These are phyloP conservation scores for Boletus tomentosulus DNA, from an alignment of 768 basidiomycete species.

Conservation along the genomic window DNA sequence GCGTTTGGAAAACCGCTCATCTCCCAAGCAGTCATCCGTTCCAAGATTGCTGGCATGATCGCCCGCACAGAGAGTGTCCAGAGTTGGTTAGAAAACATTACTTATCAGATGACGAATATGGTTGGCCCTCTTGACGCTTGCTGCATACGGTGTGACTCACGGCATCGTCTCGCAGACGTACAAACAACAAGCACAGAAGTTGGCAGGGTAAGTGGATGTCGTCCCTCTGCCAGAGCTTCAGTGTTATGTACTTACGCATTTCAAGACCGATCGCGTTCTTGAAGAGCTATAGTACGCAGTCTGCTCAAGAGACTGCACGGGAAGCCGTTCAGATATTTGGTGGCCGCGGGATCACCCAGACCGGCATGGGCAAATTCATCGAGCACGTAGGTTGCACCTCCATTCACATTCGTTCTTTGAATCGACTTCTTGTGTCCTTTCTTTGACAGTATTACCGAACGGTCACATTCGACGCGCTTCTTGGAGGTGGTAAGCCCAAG, in stretches of 20 bases:
- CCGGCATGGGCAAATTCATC: constrained; percentile 61
- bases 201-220: constrained; percentile 56
- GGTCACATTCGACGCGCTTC: constrained; percentile 42
- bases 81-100: constrained; percentile 83
- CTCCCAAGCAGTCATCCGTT: constrained; percentile 81
- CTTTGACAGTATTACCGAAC: constrained; percentile 27
- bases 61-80: constrained; percentile 77
- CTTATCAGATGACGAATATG: constrained; percentile 88
- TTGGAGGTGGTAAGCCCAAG: constrained; percentile 53
- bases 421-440: constrained; percentile 11
- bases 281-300: constrained; percentile 73
- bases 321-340: constrained; percentile 82
- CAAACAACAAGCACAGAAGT: constrained; percentile 64
- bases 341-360: constrained; percentile 78
- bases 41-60: constrained; percentile 88
- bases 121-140: constrained; percentile 22
- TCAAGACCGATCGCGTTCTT: constrained; percentile 69
- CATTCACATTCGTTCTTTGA: not conserved
- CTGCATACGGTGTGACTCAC: constrained; percentile 1
- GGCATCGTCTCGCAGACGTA: constrained; percentile 42
- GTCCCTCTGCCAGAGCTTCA: not conserved
- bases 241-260: not conserved
- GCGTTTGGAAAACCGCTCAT: constrained; percentile 88
- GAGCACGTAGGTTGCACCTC: constrained; percentile 43
- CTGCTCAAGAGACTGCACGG: constrained; percentile 73